A percentile compares a stretch with the other conserved stretches of the same genome.
Evolutionary conservation across 805 yeast genomes (phyloP).

Genomic region (Saturnispora kantuleensis): DNA sequence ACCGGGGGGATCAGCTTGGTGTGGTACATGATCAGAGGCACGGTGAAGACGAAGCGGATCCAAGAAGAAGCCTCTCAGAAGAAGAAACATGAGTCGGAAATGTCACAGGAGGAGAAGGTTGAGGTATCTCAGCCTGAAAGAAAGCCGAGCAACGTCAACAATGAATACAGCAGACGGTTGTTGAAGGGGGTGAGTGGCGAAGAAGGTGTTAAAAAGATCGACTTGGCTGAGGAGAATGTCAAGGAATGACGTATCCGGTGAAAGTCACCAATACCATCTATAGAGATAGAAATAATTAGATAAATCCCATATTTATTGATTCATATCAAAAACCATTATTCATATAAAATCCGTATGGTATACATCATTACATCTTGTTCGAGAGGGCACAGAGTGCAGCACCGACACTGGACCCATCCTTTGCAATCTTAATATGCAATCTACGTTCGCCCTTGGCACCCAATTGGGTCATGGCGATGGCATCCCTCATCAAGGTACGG

Average conservation of each 20-base stretch:
- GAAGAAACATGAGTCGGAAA: neutral
- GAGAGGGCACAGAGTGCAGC: slow-evolving; percentile 82
- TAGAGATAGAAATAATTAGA: neutral
- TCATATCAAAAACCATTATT: neutral
- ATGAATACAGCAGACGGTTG: slow-evolving; percentile 10
- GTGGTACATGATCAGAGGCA: slow-evolving; percentile 12
- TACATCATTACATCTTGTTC: slow-evolving; percentile 7
- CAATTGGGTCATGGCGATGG: slow-evolving; percentile 57
- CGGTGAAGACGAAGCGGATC: neutral
- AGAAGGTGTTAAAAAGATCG: neutral
- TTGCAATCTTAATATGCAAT: slow-evolving; percentile 69
- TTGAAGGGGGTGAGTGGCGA: slow-evolving; percentile 3
- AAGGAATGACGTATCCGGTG: too few species aligned
- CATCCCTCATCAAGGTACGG: slow-evolving; percentile 70
- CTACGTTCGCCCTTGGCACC: slow-evolving; percentile 70
- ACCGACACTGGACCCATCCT: slow-evolving; percentile 96
- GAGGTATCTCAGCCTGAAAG: neutral
- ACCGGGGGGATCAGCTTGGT: slow-evolving; percentile 3
- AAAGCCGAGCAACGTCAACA: slow-evolving; percentile 7
- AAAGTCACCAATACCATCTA: neutral
- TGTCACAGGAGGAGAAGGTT: neutral
- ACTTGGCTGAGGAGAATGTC: neutral
- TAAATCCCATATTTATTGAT: too few species aligned
- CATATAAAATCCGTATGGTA: neutral
- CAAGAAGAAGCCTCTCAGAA: neutral